Base-by-base conservation (phyloP, 23 red algal genomes). In the Gracilaria gracilis region DNA sequence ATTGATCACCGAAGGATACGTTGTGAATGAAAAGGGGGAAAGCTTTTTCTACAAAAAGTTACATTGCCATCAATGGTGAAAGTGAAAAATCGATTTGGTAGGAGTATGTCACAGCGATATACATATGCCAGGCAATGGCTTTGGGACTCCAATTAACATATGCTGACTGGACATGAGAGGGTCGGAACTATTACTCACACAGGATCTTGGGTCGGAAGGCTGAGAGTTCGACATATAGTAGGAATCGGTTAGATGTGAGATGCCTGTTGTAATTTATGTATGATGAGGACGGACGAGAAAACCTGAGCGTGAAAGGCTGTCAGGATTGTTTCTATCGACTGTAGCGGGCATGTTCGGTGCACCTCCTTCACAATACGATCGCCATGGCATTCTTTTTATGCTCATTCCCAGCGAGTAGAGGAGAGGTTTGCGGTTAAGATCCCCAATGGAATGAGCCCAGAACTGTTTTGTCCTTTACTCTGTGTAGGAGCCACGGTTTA, bases 91-190 rank as follows among this genome's bases (percentile, higher is more conserved):
- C 51, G 31, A 75, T 35, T 69, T 91, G 75, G 75, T 91, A 13
- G 51, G 87, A 19, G 38, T 91, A 17, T 91, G 87, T 42, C 87
- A 91, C 75, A 91, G 1, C 11, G 87, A 91, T 73, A 81, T 91
- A 1, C 74, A 72, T 35, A 91, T 81, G 87, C 58, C 61, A 40
- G 77, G 82, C 87, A 91, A 67, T 73, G 87, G 82, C 48, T 81
- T 72, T 50, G 73, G 53, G 25, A 74, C 40, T 47, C 75, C 16
- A 42, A 82, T 49, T 91, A 91, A 54, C 87, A 74, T 9, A 32
- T 91, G 25, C 55, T 79, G 36, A 35, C 75, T 35, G 87, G 87
- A 9, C 87, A 91, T 37, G 87, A 91, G 46, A 75, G 75, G n/a
- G 73, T 91, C 28, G 87, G 61, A 35, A 65, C 31, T 5, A 57